Evolutionary conservation across 1,284 basidiomycete genomes (phyloP).

Genomic region (Irpex sp.): DNA sequence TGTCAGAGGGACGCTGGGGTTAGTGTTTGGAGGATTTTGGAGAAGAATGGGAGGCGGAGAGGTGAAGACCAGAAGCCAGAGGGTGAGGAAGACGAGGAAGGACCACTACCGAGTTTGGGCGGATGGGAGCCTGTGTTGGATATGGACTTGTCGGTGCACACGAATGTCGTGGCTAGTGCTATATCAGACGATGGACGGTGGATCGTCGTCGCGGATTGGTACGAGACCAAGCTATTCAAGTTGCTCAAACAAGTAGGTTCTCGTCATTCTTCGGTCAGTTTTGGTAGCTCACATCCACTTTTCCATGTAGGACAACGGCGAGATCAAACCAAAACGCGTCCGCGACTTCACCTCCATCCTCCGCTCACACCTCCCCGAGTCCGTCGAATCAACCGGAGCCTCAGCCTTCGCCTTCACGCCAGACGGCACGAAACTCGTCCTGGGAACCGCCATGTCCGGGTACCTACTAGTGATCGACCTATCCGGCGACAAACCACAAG

Average conservation of each 20-base stretch:
- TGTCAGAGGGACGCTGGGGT: conserved; percentile 72
- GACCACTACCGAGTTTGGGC: conserved; percentile 22
- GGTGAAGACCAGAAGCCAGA: no score
- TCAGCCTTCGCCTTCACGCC: conserved; percentile 78
- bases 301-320: conserved; percentile 37
- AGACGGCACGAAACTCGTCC: conserved; percentile 76
- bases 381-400: conserved; percentile 58
- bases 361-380: conserved; percentile 36
- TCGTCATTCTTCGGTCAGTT: background rate
- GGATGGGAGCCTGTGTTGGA: conserved; percentile 87
- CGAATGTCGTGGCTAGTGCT: conserved; percentile 74
- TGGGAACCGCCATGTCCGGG: conserved; percentile 64
- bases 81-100: conserved; percentile 26
- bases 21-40: conserved; percentile 70
- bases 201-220: conserved; percentile 86
- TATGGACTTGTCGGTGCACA: conserved; percentile 83
- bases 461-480: conserved; percentile 79
- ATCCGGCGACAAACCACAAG: conserved; percentile 36
- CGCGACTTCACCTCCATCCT: conserved; percentile 58
- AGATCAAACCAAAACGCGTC: conserved; percentile 63
- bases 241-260: conserved; percentile 47
- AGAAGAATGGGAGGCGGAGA: conserved; percentile 14
- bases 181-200: conserved; percentile 85
- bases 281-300: no score
- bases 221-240: conserved; percentile 88